Evolutionary conservation across 2,329 filamentous ascomycete species (phyloP), one percentile per base, ranked within the genome.

Genomic region (Fusarium odoratissimum): DNA sequence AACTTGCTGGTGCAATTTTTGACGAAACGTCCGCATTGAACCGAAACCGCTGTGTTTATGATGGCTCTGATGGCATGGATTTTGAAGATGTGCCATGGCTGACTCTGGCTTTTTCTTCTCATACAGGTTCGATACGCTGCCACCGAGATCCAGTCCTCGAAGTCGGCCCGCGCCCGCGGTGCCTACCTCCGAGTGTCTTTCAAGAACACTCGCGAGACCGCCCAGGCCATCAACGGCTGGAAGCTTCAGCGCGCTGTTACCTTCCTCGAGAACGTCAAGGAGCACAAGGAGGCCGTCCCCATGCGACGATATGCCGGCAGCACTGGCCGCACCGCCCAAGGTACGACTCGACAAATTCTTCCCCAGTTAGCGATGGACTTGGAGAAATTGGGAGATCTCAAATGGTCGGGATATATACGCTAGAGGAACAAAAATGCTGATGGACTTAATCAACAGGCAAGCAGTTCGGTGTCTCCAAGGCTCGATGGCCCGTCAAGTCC

Each of bases 171-270:
- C 89, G 93, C 95, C 84, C 95, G 96, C 88, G 96, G 97, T 87
- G 95, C 95, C 85, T 99, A 98, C 91, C 93, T 99, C 82, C 95
- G 96, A 85, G 95, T 98, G 81, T 97, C 94, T 81, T 99, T 98
- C 94, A 99, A 99, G 93, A 99, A 99, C 92, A 99, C 96, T 85
- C 95, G 96, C 84, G 97, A 99, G 91, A 98, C 95, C 79, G 96
- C 97, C 77, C 96, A 98, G 90, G 95, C 95, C 82, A 97, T 99
- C 91, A 98, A 96, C 88, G 95, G 95, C 88, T 97, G 95, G 95
- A 98, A 98, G 90, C 85, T 98, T 83, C 90, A 94, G 88, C 95
- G 96, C 84, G 96, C 96, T 82, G 88, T 98, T 80, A 91, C 92
- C 84, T 99, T 97, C 92, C 94, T 99, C 84, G 94, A 97, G 90